Evolutionary conservation across 805 yeast genomes (phyloP).

Genomic region (Saccharomycopsis olivae): DNA sequence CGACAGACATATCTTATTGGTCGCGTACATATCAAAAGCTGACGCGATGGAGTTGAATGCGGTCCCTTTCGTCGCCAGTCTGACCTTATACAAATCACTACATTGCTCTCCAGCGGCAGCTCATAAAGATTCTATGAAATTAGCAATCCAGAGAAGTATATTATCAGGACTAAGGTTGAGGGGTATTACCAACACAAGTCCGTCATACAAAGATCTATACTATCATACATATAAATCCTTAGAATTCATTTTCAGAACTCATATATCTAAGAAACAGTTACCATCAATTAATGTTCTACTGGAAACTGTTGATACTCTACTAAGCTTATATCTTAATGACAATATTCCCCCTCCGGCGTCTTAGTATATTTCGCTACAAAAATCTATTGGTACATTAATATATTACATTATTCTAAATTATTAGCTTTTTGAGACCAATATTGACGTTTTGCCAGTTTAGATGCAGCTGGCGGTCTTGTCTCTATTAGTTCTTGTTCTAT

Average conservation of each 20-base stretch:
- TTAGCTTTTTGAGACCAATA: conserved; percentile 32
- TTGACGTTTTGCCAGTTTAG: conserved; percentile 21
- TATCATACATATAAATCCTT: conserved; percentile 11
- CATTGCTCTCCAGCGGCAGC: too few species aligned
- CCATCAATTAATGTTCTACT: conserved; percentile 10
- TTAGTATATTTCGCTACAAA: background rate
- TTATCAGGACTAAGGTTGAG: conserved; percentile 12
- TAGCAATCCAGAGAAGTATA: too few species aligned
- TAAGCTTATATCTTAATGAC: conserved; percentile 10
- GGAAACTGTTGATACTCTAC: conserved; percentile 11
- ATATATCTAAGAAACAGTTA: background rate
- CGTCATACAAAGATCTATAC: conserved; percentile 10
- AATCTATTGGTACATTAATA: background rate
- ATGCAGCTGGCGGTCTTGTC: conserved; percentile 6
- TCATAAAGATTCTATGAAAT: too few species aligned
- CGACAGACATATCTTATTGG: too few species aligned
- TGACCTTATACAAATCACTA: too few species aligned
- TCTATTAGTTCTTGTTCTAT: background rate
- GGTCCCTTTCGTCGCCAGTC: too few species aligned
- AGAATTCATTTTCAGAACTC: conserved; percentile 12
- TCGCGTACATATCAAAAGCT: too few species aligned
- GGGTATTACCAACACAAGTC: conserved; percentile 11
- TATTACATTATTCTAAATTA: too few species aligned
- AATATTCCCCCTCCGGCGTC: background rate
- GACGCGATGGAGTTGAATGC: too few species aligned